Evolutionary conservation across 208 protist genomes (phyloP), one percentile per base, ranked within the genome.

Genomic region (Crithidia sp.): DNA sequence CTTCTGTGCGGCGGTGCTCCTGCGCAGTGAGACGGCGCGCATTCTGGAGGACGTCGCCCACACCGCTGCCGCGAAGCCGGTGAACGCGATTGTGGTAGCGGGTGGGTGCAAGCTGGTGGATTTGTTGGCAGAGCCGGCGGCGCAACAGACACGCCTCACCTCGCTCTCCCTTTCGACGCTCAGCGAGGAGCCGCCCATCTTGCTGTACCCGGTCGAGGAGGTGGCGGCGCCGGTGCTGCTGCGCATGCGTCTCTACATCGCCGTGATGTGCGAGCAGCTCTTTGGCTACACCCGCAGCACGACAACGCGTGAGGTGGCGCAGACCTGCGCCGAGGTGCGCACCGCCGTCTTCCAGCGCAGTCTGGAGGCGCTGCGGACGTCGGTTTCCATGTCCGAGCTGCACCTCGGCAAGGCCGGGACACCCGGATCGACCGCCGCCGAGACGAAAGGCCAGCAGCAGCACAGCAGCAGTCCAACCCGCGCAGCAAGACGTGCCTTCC

Each of bases 231-330:
- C 75, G 50, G 73, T 87, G 49, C 70, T 96, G 47, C 90, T 87
- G 49, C 71, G 79, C 17, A 84, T 72, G 50, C 81, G 76, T 10
- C 68, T 89, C 37, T 86, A 82, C 71, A 67, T 96, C n/a, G 93
- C 91, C 36, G 74, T 85, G 55, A 92, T 94, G 86, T 72, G 69
- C 49, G 82, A 90, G 44, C 60, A 79, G n/a, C 75, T 96, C 13
- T 52, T 74, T 13, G 54, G 28, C 36, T 74, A 79, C 47, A 8
- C 74, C 10, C 84, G 61, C 72, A 64, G 36, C 76, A 66, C 66
- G 67, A 49, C 58, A 56, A 57, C n/a, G 5, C n/a, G 39, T 9
- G 64, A 57, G 64, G 49, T 39, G 64, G 37, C 64, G 10, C 64
- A 59, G 36, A 45, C 7, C 39, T 59, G 52, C 5, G 37, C 45